phyloP scores from a whole-genome alignment of 345 rosid species.

The Dovyalis caffra region DNA sequence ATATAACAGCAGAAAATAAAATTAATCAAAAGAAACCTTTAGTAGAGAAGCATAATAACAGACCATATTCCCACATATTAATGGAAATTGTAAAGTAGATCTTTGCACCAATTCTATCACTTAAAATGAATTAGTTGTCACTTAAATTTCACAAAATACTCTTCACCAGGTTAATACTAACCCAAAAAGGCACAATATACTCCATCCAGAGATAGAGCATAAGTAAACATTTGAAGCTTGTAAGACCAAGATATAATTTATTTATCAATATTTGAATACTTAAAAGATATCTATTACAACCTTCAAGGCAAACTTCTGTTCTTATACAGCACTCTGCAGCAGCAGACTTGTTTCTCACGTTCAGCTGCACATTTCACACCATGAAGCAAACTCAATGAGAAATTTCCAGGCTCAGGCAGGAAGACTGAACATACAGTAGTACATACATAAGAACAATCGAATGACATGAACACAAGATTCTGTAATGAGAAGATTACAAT shows the following conservation, averaged over 20 bases:
- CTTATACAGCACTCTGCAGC: slow-evolving; percentile 88
- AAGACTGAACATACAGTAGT: slow-evolving; percentile 9
- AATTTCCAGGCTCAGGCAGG: neutral
- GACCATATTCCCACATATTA: neutral
- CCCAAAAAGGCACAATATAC: neutral
- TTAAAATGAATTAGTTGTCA: neutral
- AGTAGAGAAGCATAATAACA: neutral
- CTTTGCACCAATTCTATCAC: neutral
- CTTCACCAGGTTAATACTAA: neutral
- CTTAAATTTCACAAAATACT: neutral
- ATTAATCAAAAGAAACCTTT: neutral
- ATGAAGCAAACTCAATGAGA: slow-evolving; percentile 14
- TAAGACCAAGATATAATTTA: slow-evolving; percentile 4
- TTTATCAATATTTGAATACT: neutral
- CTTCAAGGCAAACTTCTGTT: slow-evolving; percentile 95
- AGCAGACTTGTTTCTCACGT: slow-evolving; percentile 91
- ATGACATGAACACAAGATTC: no score
- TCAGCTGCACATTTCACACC: slow-evolving; percentile 57
- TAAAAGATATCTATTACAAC: slow-evolving; percentile 34
- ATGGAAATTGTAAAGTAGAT: neutral
- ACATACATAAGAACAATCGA: slow-evolving; percentile 2
- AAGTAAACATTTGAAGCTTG: slow-evolving; percentile 5
- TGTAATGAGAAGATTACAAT: neutral
- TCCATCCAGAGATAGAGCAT: neutral
- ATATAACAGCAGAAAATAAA: neutral